A percentile compares a stretch with the other conserved stretches of the same genome.
Evolutionary conservation across 2,329 filamentous ascomycete species (phyloP).

Genomic region (Penicillium psychrosexuale): DNA sequence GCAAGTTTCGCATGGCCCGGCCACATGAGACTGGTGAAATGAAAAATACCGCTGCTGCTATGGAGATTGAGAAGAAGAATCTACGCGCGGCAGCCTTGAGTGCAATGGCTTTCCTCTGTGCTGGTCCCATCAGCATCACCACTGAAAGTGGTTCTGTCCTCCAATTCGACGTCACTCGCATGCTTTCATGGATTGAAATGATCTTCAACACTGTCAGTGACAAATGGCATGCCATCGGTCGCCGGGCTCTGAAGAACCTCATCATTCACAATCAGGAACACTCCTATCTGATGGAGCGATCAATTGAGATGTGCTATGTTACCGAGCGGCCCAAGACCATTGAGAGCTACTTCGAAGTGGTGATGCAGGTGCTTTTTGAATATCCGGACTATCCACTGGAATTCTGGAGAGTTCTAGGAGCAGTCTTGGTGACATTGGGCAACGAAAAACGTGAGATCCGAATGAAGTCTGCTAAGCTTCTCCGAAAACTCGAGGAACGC

Average conservation of each 20-base stretch:
- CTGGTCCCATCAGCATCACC: slow-evolving; percentile 74
- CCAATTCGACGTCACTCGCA: slow-evolving; percentile 86
- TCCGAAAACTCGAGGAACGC: slow-evolving; percentile 77
- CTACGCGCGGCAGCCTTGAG: slow-evolving; percentile 85
- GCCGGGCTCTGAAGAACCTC: slow-evolving; percentile 81
- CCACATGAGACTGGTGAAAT: slow-evolving; percentile 70
- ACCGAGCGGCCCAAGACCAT: slow-evolving; percentile 77
- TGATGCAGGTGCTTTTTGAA: slow-evolving; percentile 80
- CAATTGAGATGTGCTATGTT: slow-evolving; percentile 86
- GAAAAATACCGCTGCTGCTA: slow-evolving; percentile 76
- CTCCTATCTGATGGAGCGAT: slow-evolving; percentile 79
- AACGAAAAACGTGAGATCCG: slow-evolving; percentile 87
- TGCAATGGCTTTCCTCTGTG: slow-evolving; percentile 92
- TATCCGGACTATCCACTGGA: slow-evolving; percentile 76
- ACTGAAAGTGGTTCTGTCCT: slow-evolving; percentile 84
- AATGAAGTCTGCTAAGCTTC: slow-evolving; percentile 77
- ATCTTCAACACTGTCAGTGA: slow-evolving; percentile 93
- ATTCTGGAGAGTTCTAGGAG: slow-evolving; percentile 86
- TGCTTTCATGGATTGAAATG: slow-evolving; percentile 91
- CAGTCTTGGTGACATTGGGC: slow-evolving; percentile 87
- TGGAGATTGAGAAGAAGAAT: slow-evolving; percentile 96
- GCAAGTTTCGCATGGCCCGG: slow-evolving; percentile 76
- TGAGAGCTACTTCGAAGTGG: slow-evolving; percentile 92
- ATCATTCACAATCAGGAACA: slow-evolving; percentile 88
- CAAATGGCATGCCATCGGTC: slow-evolving; percentile 84